Evolutionary conservation across 768 basidiomycete species (phyloP), one percentile per base, ranked within the genome.

Genomic region (Tricholoma saponaceum): DNA sequence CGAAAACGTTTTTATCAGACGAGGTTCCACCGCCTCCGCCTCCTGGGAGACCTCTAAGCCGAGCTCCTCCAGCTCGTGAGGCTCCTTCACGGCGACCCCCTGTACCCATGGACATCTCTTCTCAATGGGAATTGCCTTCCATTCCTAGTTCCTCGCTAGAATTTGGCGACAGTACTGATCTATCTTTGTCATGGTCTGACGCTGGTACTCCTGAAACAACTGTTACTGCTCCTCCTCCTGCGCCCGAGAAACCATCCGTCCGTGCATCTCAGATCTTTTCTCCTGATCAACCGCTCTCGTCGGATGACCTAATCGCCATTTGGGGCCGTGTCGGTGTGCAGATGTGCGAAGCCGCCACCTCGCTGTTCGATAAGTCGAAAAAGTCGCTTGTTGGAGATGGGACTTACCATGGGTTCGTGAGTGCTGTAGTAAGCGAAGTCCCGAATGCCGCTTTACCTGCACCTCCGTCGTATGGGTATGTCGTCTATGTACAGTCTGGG

Each of bases 321-420:
- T 88, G 88, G 82, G 83, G 83, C 4, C 83, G 84, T 26, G 84
- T 90, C 1, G 95, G 95, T 10, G 82, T 85, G 3, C 84, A 84
- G 57, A 79, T 96, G 3, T 82, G 83, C 65, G 84, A 90, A 61
- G 78, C 82, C 0, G 92, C 94, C 1, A 79, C 81, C 14, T 72
- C 75, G 39, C 67, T 95, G 52, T 82, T 79, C 60, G 89, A 90
- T 33, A 86, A 87, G 62, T 92, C 90, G 37, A 93, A 88, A 73
- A 87, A 83, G 70, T 67, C 79, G 7, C 77, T 93, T 39, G 80
- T 95, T 26, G 95, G 92, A 5, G 93, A 96, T 65, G 94, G 95
- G 10, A 86, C 89, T 44, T 87, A 90, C 56, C 74, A 79, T 3
- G 92, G 93, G 3, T 95, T 95, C 67, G 81, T 96, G 23, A 68